A percentile compares a stretch with the other conserved stretches of the same genome.
These are phyloP conservation scores for Calophaca sinica DNA, from an alignment of 306 rosid species.

Conservation along the genomic window DNA sequence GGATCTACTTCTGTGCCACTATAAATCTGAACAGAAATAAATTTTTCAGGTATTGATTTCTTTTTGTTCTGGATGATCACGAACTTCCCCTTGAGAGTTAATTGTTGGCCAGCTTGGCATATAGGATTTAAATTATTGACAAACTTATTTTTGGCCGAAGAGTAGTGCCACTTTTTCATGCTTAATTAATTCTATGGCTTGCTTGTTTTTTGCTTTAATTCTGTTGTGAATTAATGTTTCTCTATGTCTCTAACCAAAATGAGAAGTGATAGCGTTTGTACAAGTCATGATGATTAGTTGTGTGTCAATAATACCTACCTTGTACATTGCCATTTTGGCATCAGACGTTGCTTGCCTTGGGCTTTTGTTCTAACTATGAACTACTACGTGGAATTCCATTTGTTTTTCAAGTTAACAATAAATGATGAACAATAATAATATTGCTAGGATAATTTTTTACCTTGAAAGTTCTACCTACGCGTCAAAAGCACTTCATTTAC, in stretches of 20 bases:
- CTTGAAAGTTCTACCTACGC: no score
- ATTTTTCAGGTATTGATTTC: slow-evolving; percentile 57
- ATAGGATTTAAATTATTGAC: slow-evolving; percentile 20
- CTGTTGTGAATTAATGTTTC: not conserved
- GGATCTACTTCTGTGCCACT: slow-evolving; percentile 67
- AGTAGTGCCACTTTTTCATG: slow-evolving; percentile 6
- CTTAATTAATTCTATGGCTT: not conserved
- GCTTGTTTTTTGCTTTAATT: no score
- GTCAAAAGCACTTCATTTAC: no score
- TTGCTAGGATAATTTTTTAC: no score
- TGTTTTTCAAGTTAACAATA: no score
- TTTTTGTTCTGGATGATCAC: slow-evolving; percentile 41
- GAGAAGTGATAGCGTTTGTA: not conserved
- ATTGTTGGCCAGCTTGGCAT: slow-evolving; percentile 26
- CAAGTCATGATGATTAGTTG: no score
- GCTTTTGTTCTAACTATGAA: not conserved
- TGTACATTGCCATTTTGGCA: slow-evolving; percentile 39
- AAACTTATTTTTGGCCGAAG: slow-evolving; percentile 39
- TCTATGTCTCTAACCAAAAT: not conserved
- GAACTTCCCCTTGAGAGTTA: slow-evolving; percentile 52
- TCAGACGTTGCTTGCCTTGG: slow-evolving; percentile 55
- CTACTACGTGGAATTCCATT: no score
- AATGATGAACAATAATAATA: no score
- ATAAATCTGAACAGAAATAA: slow-evolving; percentile 59
- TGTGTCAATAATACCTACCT: slow-evolving; percentile 14